Evolutionary conservation across 228 moss, liverwort and hornwort species (phyloP).

Genomic region (Sphagnum magellanicum): DNA sequence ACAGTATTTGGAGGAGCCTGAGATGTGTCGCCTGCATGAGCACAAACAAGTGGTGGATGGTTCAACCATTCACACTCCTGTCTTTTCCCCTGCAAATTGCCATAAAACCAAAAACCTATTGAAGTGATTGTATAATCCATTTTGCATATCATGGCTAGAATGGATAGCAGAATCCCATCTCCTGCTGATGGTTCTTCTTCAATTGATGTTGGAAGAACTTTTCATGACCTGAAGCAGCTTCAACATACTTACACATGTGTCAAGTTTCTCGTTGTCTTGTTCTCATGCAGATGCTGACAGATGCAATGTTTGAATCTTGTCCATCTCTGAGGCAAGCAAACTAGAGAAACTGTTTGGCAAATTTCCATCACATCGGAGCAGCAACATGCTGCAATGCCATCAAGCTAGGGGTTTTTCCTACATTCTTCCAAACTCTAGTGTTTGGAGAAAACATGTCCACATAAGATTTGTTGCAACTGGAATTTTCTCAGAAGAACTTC

Average conservation of each 20-base stretch:
- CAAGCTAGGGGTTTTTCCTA: too few species aligned
- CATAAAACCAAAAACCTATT: slow-evolving; percentile 11
- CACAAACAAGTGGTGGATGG: slow-evolving; percentile 82
- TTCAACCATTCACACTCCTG: slow-evolving; percentile 73
- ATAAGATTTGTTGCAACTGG: too few species aligned
- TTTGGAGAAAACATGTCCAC: too few species aligned
- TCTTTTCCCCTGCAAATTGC: slow-evolving; percentile 32
- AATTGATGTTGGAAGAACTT: neutral
- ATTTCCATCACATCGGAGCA: too few species aligned
- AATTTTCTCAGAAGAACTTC: too few species aligned
- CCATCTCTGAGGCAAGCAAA: too few species aligned
- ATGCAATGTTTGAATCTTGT: too few species aligned
- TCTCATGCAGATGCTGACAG: neutral
- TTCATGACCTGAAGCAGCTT: neutral
- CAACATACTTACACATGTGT: neutral
- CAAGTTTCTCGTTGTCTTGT: slow-evolving; percentile 1
- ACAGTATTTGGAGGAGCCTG: slow-evolving; percentile 88
- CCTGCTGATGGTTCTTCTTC: neutral
- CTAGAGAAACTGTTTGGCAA: too few species aligned
- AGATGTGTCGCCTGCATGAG: slow-evolving; percentile 93
- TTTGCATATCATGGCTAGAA: neutral
- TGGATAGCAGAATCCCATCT: neutral
- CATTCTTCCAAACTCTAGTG: too few species aligned
- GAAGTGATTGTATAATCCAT: neutral
- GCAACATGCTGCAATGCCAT: too few species aligned